Evolutionary conservation across 2,329 filamentous ascomycete species (phyloP), one percentile per base, ranked within the genome.

Genomic region (Colletotrichum truncatum): DNA sequence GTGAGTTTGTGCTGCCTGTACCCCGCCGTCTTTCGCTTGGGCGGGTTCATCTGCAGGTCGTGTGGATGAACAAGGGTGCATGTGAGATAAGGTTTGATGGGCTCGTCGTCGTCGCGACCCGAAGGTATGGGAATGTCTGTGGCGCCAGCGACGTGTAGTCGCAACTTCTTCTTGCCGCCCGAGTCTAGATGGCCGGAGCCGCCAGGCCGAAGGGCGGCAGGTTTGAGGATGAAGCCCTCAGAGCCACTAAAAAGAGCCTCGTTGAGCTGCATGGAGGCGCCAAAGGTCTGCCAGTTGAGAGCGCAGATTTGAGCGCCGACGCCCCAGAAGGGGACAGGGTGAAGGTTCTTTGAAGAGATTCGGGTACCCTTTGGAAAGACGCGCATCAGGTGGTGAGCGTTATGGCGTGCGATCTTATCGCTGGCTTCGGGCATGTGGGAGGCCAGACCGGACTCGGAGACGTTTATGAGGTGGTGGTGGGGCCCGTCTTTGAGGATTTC

Each of bases 281-380:
- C 88, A 68, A 91, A 92, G 0, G 84, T 89, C 71, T 92, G 89
- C 86, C 89, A 89, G 76, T 92, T 92, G 55, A 92, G 80, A 3
- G 89, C 89, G 72, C 88, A 91, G 48, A 92, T 88, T 70, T 92
- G 89, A 3, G 89, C 89, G 1, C 89, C 89, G 4, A 91, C 73
- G 6, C 82, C 87, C 89, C 89, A 92, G 73, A 89, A 91, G 0
- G 84, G 82, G 0, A 89, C 82, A 0, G 88, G 89, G 56, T 83
- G 82, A 3, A 92, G 82, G 71, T 92, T 92, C 34, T 81, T 83
- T 2, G 88, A 91, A 0, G 86, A 87, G 73, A 92, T 91, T 43
- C 89, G 86, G 0, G 89, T 90, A 51, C 89, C 89, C 71, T 91
- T 91, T 36, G 89, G 89, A 68, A 82, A 92, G 2, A 91, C 89